Percentiles rank a stretch among this genome's conserved stretches.
phyloP scores from a whole-genome alignment of 1,139 yeast genomes.

The Zygoascus meyerae region DNA sequence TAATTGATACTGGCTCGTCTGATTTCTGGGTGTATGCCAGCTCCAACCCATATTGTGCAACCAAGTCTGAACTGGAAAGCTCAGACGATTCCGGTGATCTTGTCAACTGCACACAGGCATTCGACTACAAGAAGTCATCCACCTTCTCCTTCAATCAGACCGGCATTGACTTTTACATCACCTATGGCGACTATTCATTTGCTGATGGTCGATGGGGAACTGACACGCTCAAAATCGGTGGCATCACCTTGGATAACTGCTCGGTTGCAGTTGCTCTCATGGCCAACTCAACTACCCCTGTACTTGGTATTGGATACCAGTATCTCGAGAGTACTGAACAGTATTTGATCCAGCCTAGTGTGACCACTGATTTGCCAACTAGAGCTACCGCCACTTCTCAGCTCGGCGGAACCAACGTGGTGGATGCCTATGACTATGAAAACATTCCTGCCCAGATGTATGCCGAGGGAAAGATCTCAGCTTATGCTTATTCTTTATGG shows the following conservation, averaged over 20 bases:
- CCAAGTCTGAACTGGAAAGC: not conserved
- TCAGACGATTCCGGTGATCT: not conserved
- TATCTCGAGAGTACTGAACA: constrained; percentile 41
- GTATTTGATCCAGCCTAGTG: not conserved
- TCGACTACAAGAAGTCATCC: constrained; percentile 20
- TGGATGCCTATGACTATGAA: constrained; percentile 10
- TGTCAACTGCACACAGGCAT: constrained; percentile 12
- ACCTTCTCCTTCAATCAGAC: constrained; percentile 21
- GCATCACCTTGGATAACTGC: constrained; percentile 34
- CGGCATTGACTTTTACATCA: constrained; percentile 35
- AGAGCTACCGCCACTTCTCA: constrained; percentile 3
- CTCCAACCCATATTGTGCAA: constrained; percentile 31
- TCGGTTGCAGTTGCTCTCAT: constrained; percentile 44
- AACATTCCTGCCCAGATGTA: constrained; percentile 35
- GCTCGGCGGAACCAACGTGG: not conserved
- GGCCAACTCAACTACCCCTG: constrained; percentile 43
- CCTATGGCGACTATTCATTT: constrained; percentile 57
- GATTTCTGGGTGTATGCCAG: constrained; percentile 54
- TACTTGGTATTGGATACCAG: constrained; percentile 50
- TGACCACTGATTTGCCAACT: constrained; percentile 4
- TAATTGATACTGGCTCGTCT: constrained; percentile 43
- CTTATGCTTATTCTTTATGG: constrained; percentile 50
- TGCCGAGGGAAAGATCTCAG: constrained; percentile 43
- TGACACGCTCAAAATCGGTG: constrained; percentile 40
- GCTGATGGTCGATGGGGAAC: constrained; percentile 45